phyloP scores from a whole-genome alignment of 345 rosid genomes.

The Salix brachista region DNA sequence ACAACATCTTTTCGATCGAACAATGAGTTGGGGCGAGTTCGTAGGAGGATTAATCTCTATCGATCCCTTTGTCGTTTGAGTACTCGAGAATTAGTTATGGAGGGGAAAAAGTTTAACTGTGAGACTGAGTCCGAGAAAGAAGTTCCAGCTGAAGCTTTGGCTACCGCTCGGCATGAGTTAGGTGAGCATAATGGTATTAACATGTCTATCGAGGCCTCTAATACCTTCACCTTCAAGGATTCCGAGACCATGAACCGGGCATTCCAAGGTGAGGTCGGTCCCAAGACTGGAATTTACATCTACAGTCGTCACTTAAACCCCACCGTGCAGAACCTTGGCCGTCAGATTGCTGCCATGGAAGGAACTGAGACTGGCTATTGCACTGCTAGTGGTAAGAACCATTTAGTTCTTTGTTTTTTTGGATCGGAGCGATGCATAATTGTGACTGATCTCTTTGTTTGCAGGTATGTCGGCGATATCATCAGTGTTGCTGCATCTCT shows the following conservation, averaged over 20 bases:
- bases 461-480: conserved; percentile 97
- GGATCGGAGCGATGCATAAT: too few species aligned
- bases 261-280: conserved; percentile 92
- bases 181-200: conserved; percentile 98
- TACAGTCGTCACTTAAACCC: conserved; percentile 99
- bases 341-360: conserved; percentile 96
- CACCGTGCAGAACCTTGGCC: conserved; percentile 82
- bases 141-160: conserved; percentile 79
- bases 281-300: conserved; percentile 85
- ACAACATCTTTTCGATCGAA: too few species aligned
- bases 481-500: conserved; percentile 76
- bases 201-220: conserved; percentile 98
- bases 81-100: too few species aligned
- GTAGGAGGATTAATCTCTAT: too few species aligned
- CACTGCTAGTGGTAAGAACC: conserved; percentile 80
- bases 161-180: conserved; percentile 73
- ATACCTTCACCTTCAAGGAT: conserved; percentile 98
- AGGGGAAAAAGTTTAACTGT: too few species aligned
- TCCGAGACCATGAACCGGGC: conserved; percentile 88
- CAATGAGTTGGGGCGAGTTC: too few species aligned
- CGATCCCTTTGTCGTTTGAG: too few species aligned
- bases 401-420: background rate
- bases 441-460: background rate
- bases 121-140: background rate
- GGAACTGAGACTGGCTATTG: conserved; percentile 97